phyloP scores from a whole-genome alignment of 176 grass and related monocot genomes.

The Eremochloa ophiuroides region DNA sequence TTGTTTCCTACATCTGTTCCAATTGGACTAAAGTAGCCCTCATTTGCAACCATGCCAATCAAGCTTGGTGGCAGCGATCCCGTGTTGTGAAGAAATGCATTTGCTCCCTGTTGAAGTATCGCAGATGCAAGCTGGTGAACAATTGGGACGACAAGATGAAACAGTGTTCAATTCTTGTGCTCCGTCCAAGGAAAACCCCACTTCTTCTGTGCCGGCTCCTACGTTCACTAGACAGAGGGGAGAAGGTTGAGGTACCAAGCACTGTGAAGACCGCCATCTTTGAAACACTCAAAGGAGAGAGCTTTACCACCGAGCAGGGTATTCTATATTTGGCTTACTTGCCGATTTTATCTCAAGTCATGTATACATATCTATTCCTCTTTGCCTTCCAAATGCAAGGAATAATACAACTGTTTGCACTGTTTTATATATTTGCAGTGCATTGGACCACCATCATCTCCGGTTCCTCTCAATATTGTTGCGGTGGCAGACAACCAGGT shows the following conservation, averaged over 20 bases:
- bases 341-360: neutral
- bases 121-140: neutral
- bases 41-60: neutral
- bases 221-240: too few relatives aligned
- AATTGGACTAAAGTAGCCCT: conserved; percentile 6
- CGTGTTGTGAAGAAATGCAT: neutral
- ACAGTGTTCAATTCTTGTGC: neutral
- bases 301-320: neutral
- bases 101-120: neutral
- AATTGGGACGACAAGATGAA: neutral
- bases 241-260: neutral
- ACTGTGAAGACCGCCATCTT: neutral
- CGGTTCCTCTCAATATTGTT: neutral
- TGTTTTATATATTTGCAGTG: neutral
- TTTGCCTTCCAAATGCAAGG: neutral
- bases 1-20: neutral
- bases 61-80: neutral
- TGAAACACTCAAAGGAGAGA: neutral
- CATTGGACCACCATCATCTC: neutral
- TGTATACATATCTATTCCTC: too few relatives aligned
- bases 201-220: neutral
- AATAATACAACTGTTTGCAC: neutral
- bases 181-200: neutral
- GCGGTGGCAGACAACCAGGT: neutral
- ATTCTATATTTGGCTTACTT: neutral